Evolutionary conservation across 2,329 filamentous ascomycete species (phyloP), one percentile per base, ranked within the genome.

Genomic region (Sporothrix brasiliensis): DNA sequence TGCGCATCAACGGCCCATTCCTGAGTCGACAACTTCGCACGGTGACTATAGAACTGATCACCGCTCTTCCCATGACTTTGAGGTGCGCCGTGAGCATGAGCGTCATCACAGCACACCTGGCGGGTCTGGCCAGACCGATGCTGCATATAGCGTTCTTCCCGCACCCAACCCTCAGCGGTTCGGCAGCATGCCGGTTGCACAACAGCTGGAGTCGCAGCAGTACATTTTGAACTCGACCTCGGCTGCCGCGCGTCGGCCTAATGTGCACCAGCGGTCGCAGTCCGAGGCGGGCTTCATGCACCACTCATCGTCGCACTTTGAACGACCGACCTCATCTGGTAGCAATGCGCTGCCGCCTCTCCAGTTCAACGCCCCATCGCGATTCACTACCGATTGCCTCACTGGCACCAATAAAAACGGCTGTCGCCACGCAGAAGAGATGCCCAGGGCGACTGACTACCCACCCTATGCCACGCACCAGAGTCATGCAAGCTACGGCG

Each of bases 241-340:
- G 49, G 21, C 68, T 2, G 27, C 47, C 11, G 0, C 44, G 0
- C 70, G 72, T 6, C 71, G 70, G 3, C 9, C 44, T 13, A 52
- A 63, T 3, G 10, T 56, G 53, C 74, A 75, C 60, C 74, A 75
- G 69, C 74, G 74, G 21, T 75, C 74, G 11, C 72, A 73, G 34
- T 75, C 74, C 1, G 74, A 75, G 41, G 71, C 71, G 0, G 63
- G 49, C 14, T 67, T 69, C 21, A 58, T 69, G 4, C 68, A 71
- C 24, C 69, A 70, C 13, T 41, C 56, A 24, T 54, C 58, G 7
- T 21, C 56, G 3, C 69, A 71, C 5, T 34, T 27, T 10, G 7
- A 58, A 21, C 68, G 69, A 13, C 66, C 71, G 7, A 66, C 68
- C 11, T 68, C 71, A 27, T 70, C 70, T 14, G 24, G 58, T 19